Percentiles rank a stretch among this genome's conserved stretches.
Conservation (phyloP, 2,329 filamentous ascomycete genomes). For the Pseudogymnoascus sp. region DNA sequence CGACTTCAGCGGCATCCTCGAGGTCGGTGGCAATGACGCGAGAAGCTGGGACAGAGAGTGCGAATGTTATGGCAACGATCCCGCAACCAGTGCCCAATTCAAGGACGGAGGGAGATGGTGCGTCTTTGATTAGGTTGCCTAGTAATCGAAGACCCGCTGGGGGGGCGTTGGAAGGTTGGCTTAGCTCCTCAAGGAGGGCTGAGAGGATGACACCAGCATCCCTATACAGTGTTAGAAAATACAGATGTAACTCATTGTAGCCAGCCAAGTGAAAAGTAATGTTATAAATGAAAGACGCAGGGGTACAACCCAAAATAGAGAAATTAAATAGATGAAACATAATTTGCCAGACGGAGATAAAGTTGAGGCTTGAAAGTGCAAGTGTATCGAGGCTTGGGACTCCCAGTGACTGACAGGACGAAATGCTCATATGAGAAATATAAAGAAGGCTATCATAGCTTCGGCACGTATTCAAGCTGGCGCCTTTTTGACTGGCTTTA, state of each 20-base stretch:
- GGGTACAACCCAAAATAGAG: neutral
- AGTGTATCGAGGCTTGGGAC: neutral
- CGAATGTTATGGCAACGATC: slow-evolving; percentile 58
- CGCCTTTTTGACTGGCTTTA: no score
- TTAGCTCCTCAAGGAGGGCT: slow-evolving; percentile 24
- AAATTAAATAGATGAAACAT: neutral
- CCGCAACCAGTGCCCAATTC: slow-evolving; percentile 64
- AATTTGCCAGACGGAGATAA: neutral
- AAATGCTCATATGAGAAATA: neutral
- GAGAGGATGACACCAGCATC: slow-evolving; percentile 33
- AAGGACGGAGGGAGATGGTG: slow-evolving; percentile 40
- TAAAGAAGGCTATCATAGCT: neutral
- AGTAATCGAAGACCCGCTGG: neutral
- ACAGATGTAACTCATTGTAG: slow-evolving; percentile 7
- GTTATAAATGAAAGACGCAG: neutral
- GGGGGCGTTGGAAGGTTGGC: neutral
- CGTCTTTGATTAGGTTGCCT: neutral
- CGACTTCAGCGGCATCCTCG: slow-evolving; percentile 54
- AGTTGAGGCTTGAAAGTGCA: neutral
- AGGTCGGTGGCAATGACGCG: slow-evolving; percentile 55
- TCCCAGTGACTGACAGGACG: neutral
- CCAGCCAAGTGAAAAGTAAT: neutral
- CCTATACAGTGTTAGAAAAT: slow-evolving; percentile 26
- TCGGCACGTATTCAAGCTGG: neutral
- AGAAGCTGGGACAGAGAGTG: slow-evolving; percentile 29